Base-by-base conservation (phyloP, 495 filamentous ascomycete genomes). In the Lophiostoma macrostomum region DNA sequence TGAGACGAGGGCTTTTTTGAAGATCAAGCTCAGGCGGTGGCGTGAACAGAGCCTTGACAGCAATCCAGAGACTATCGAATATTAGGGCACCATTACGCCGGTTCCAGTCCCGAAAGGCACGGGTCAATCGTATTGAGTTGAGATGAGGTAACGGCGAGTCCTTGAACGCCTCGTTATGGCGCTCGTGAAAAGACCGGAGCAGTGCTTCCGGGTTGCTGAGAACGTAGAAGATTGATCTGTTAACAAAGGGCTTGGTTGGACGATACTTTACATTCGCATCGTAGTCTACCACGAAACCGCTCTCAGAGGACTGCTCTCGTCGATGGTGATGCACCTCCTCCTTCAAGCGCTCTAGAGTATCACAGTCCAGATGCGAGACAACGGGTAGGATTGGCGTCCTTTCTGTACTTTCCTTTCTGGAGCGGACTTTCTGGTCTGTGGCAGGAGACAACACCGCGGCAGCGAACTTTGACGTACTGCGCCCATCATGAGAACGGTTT, bases 51-150 rank as follows among this genome's bases (percentile, higher is more conserved):
- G 76, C 71, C 19, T 81, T 81, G n/a, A 84, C 66, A 6, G 84
- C 79, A 63, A 75, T 76, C 88, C 90, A 94, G 4, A 95, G 69
- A 53, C 85, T 89, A 58, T 90, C 79, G 42, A 89, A 82, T 0
- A 88, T 76, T 46, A 89, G 68, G 34, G 74, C 72, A 13, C 55
- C 50, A 43, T 66, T 63, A 10, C 43, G 49, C 22, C 35, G 34
- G 60, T 63, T 64, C 37, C 56, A 61, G 16, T 46, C 34, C 14
- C 55, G 54, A 25, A 73, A 64, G 6, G 67, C 57, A 36, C 50
- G 25, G 64, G 76, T 27, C 72, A 79, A 12, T 66, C 73, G 41
- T 69, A 67, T 43, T 70, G 73, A 31, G 74, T 83, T 63, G 12
- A 71, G 48, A 42, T 64, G 56, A 55, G 27, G 44, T 54, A 53